phyloP scores from a whole-genome alignment of 306 rosid species.

The Pterocarpus macrocarpus region DNA sequence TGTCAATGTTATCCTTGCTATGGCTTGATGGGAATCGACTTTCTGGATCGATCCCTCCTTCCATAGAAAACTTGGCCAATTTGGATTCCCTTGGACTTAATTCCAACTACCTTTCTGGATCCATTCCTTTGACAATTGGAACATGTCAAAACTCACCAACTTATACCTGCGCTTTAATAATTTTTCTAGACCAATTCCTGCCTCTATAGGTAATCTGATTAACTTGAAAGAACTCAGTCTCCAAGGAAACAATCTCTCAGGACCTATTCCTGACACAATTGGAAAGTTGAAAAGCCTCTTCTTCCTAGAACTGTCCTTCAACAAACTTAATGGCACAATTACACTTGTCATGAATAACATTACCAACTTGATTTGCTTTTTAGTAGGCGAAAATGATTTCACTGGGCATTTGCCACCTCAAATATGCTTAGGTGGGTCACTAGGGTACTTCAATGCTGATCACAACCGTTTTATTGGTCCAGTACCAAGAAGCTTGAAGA shows the following conservation, averaged over 20 bases:
- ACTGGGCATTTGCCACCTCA: constrained; percentile 33
- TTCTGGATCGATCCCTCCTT: constrained; percentile 12
- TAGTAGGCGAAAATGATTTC: neutral
- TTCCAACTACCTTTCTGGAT: neutral
- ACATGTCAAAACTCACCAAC: neutral
- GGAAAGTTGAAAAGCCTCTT: constrained; percentile 20
- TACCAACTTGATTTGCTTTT: neutral
- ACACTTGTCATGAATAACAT: neutral
- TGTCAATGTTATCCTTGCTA: neutral
- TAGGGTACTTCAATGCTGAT: neutral
- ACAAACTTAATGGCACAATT: neutral
- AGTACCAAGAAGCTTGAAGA: constrained; percentile 36
- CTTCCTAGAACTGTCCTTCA: neutral
- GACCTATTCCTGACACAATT: constrained; percentile 30
- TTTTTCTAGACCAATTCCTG: constrained; percentile 34
- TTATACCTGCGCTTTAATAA: neutral
- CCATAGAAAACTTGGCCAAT: neutral
- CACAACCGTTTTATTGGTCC: constrained; percentile 22
- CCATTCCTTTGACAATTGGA: constrained; percentile 23
- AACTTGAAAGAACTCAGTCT: neutral
- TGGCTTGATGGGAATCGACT: neutral
- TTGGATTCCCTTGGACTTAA: neutral
- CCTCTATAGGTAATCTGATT: constrained; percentile 14
- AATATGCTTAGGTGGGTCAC: constrained; percentile 24
- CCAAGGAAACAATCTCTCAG: neutral